Conservation (phyloP, 1,284 basidiomycete genomes). For the Austroboletus olivaceoglutinosus region DNA sequence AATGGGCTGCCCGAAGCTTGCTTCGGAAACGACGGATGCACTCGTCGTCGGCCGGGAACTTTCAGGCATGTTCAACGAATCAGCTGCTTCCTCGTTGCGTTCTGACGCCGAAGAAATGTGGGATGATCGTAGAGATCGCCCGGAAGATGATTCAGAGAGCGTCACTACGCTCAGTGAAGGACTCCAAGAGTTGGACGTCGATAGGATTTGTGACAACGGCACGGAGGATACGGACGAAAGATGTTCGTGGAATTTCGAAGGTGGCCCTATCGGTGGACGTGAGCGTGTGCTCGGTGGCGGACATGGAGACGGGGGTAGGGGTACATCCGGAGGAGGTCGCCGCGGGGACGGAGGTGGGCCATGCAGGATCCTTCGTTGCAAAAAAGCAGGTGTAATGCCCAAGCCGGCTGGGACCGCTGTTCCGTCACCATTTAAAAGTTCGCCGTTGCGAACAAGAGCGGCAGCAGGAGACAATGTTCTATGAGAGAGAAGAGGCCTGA, state of each 20-base stretch:
- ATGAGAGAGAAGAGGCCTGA: slow-evolving; percentile 26
- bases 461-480: slow-evolving; percentile 1
- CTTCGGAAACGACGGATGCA: slow-evolving; percentile 20
- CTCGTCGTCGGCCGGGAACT: slow-evolving; percentile 22
- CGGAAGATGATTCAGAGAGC: slow-evolving; percentile 33
- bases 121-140: slow-evolving; percentile 25
- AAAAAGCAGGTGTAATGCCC: slow-evolving; percentile 25
- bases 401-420: slow-evolving; percentile 1
- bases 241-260: slow-evolving; percentile 35
- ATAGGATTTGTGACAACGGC: slow-evolving; percentile 15
- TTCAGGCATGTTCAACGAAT: slow-evolving; percentile 7
- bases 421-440: slow-evolving; percentile 6
- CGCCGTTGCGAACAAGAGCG: not conserved
- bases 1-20: slow-evolving; percentile 18
- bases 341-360: slow-evolving; percentile 26
- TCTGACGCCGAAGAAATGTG: slow-evolving; percentile 21
- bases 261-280: slow-evolving; percentile 11
- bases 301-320: slow-evolving; percentile 27
- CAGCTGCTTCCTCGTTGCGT: slow-evolving; percentile 7
- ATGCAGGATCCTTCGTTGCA: slow-evolving; percentile 32
- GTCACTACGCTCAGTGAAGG: slow-evolving; percentile 20
- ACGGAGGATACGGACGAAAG: slow-evolving; percentile 31
- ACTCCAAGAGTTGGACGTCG: slow-evolving; percentile 10
- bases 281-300: not conserved
- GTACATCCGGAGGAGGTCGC: slow-evolving; percentile 29